Percentiles rank a stretch among this genome's conserved stretches.
These are phyloP conservation scores for Gaeumannomyces tritici DNA, from an alignment of 2,329 filamentous ascomycete species.

Conservation along the genomic window DNA sequence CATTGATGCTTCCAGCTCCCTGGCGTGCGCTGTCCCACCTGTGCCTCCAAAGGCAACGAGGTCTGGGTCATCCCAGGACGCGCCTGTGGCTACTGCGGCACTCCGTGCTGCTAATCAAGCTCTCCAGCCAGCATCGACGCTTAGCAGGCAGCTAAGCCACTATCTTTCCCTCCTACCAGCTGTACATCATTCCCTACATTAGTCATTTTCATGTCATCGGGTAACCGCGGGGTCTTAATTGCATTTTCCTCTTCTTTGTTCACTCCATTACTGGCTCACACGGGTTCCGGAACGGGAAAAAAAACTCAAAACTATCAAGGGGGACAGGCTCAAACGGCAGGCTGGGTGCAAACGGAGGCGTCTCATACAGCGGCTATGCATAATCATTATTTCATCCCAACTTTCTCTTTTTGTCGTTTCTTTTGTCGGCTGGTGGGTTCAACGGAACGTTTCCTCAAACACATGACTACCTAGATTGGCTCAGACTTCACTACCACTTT, in stretches of 20 bases:
- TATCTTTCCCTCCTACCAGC: neutral
- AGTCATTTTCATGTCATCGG: too few relatives aligned
- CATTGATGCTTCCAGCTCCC: slow-evolving; percentile 9
- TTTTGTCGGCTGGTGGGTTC: neutral
- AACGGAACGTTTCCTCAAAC: neutral
- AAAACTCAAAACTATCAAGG: neutral
- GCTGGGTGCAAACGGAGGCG: neutral
- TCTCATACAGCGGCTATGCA: neutral
- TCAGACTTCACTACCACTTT: neutral
- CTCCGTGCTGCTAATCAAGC: slow-evolving; percentile 4
- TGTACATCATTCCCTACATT: neutral
- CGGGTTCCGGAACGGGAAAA: neutral
- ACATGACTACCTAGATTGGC: neutral
- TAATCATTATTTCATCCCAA: neutral
- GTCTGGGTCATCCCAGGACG: slow-evolving; percentile 16
- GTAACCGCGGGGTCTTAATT: too few relatives aligned
- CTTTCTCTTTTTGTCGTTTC: neutral
- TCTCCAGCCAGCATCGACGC: neutral
- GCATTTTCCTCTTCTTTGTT: neutral
- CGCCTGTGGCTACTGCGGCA: slow-evolving; percentile 15
- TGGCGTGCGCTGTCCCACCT: slow-evolving; percentile 13
- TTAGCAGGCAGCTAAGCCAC: neutral
- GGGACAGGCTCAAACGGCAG: neutral
- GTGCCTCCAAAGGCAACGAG: slow-evolving; percentile 13
- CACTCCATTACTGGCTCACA: neutral